Evolutionary conservation across 768 basidiomycete species (phyloP), one percentile per base, ranked within the genome.

Genomic region (Sistotremastrum suecicum): DNA sequence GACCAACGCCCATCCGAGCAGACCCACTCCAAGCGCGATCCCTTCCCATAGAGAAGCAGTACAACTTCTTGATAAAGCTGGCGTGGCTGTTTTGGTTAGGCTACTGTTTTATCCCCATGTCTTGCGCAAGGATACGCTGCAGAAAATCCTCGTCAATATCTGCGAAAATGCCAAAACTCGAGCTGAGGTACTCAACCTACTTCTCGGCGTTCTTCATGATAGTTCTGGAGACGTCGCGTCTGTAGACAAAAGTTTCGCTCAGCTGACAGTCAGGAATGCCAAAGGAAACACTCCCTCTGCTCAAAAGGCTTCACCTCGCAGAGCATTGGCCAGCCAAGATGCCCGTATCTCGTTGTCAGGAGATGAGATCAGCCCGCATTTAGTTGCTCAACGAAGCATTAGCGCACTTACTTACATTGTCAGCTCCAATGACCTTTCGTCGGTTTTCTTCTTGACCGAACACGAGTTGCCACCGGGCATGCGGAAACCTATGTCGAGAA

Each of bases 21-120:
- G 20, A 20, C 20, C 20, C 20, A 20, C 20, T 2, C 54, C 64
- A 3, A 72, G 74, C 35, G 86, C 83, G 56, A 61, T 66, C 12
- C 57, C 68, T 32, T 63, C 67, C 7, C 71, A 76, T 36, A 82
- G 92, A 36, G 92, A 99, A 53, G 86, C 92, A 2, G 86, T 97
- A 31, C 86, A 89, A 56, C 75, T 99, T 1, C 73, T 99, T 39
- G 95, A 99, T 59, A 94, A 87, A 55, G 61, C 75, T 5, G 88
- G 90, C 9, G 75, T 98, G 40, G 86, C 91, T 0, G 80, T 83
- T 28, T 77, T 99, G 11, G 79, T 97, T 37, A 80, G 92, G 43
- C 75, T 98, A 5, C 73, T 99, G 20, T 99, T 99, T 71, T 95
- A 90, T 72, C 95, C 95, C 3, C 88, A 95, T 53, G 81, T 90